Conservation (phyloP, 2,329 filamentous ascomycete species). For the Endothia cerciana region DNA sequence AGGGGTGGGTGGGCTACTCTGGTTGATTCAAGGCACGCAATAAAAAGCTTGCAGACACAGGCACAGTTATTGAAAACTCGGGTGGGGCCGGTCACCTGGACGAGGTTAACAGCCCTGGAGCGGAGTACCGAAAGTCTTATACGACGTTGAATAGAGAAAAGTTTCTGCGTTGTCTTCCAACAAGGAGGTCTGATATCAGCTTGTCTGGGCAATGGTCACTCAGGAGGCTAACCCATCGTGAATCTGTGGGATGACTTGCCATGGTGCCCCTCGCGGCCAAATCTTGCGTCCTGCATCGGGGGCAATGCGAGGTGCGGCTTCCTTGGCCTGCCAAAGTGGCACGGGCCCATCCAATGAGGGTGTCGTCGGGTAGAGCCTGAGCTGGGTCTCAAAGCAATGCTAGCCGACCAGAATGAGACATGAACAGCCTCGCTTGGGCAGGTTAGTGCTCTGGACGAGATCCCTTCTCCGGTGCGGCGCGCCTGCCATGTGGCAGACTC, state of each 20-base stretch:
- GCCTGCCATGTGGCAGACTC: no score
- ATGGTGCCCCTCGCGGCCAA: background rate
- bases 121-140: background rate
- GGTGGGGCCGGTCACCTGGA: no score
- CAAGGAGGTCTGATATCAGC: background rate
- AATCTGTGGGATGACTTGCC: background rate
- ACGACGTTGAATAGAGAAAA: constrained; percentile 19
- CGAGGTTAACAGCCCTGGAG: background rate
- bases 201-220: background rate
- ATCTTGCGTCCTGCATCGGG: no score
- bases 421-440: no score
- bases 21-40: background rate
- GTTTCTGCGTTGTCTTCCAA: constrained; percentile 12
- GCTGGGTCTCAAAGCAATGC: no score
- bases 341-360: no score
- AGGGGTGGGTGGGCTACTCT: background rate
- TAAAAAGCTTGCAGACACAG: background rate
- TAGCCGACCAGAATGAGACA: no score
- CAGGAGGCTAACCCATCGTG: background rate
- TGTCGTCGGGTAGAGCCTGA: no score
- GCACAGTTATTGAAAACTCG: background rate
- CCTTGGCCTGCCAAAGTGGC: no score
- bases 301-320: no score
- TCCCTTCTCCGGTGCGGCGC: no score
- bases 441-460: no score